These are phyloP conservation scores for Taphrina deformans DNA, from an alignment of 1,139 yeast species.

Conservation along the genomic window DNA sequence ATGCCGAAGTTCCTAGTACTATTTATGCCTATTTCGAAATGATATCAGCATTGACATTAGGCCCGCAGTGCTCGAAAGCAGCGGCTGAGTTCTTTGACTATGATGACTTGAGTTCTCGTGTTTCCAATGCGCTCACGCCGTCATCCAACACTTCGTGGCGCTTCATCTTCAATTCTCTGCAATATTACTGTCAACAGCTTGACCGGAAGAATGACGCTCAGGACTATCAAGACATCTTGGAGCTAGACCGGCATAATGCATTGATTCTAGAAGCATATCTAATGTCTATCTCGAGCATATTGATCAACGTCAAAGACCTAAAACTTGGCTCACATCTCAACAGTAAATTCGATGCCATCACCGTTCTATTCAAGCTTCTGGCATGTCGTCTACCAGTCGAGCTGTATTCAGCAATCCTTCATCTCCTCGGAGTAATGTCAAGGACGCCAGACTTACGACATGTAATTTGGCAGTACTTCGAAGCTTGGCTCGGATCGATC, in stretches of 20 bases:
- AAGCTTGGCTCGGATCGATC: conserved; percentile 15
- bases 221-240: background rate
- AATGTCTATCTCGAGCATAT: background rate
- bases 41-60: conserved; percentile 70
- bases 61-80: conserved; percentile 55
- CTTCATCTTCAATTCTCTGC: conserved; percentile 21
- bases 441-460: background rate
- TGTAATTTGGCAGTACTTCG: conserved; percentile 13
- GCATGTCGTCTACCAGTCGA: conserved; percentile 8
- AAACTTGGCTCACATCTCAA: background rate
- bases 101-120: background rate
- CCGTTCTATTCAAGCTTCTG: conserved; percentile 14
- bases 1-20: conserved; percentile 78
- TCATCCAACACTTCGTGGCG: conserved; percentile 15
- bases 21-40: conserved; percentile 78
- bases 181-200: conserved; percentile 11
- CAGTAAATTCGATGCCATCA: background rate
- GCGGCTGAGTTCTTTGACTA: conserved; percentile 41
- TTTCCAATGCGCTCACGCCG: background rate
- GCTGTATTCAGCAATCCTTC: background rate
- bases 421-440: background rate
- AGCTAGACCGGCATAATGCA: conserved; percentile 13
- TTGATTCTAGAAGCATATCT: conserved; percentile 23
- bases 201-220: background rate
- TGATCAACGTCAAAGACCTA: background rate